Evolutionary conservation across 371 early-diverging fungal genomes (phyloP).

Genomic region (Homolaphlyctis polyrhiza): DNA sequence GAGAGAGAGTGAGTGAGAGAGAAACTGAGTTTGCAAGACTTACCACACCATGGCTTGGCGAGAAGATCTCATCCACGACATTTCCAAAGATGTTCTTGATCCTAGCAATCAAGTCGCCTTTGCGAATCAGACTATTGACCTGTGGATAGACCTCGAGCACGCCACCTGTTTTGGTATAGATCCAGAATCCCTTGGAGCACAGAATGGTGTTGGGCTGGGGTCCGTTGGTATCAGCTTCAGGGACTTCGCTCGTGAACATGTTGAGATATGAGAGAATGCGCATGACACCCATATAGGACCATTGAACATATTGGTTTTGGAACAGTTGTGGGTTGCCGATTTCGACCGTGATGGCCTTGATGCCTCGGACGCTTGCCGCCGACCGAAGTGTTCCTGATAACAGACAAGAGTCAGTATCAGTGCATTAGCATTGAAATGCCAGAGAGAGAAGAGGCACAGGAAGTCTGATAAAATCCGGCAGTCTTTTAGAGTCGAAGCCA

Average conservation of each 20-base stretch:
- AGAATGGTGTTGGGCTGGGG: constrained; percentile 31
- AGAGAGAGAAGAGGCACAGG: background rate
- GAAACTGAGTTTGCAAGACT: no score
- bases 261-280: constrained; percentile 40
- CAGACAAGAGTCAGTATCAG: background rate
- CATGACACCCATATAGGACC: constrained; percentile 49
- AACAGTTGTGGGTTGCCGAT: constrained; percentile 52
- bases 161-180: constrained; percentile 62
- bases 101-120: constrained; percentile 83
- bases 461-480: background rate
- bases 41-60: constrained; percentile 53
- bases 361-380: constrained; percentile 71
- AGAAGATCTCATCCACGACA: constrained; percentile 81
- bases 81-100: constrained; percentile 90
- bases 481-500: no score
- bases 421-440: background rate
- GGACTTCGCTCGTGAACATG: constrained; percentile 31
- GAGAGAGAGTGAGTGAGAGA: no score
- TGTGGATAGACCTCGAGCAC: constrained; percentile 80
- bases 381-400: constrained; percentile 68
- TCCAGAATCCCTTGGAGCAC: constrained; percentile 47
- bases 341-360: constrained; percentile 81
- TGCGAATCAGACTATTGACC: constrained; percentile 79
- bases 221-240: background rate
- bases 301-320: constrained; percentile 46